These are phyloP conservation scores for Arthrobotrys conoides DNA, from an alignment of 2,329 filamentous ascomycete species.

Conservation along the genomic window DNA sequence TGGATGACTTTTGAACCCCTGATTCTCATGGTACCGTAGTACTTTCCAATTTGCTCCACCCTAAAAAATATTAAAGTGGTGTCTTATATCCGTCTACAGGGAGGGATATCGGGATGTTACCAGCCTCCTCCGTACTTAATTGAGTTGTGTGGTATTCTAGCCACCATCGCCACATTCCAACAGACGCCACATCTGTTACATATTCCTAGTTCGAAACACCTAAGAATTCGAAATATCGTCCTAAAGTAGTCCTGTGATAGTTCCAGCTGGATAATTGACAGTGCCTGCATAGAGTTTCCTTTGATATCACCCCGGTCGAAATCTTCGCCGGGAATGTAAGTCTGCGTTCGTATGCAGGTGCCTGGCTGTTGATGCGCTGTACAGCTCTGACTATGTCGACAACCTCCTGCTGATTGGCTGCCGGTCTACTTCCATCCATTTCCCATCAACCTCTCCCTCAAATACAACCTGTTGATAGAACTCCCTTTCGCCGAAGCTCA, in stretches of 20 bases:
- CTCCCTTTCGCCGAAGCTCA: slow-evolving; percentile 21
- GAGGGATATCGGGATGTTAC: no score
- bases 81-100: no score
- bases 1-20: background rate
- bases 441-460: slow-evolving; percentile 27
- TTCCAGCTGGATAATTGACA: background rate
- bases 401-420: slow-evolving; percentile 36
- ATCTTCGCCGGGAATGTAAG: slow-evolving; percentile 34
- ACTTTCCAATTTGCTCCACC: no score
- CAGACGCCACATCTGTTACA: background rate
- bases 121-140: background rate
- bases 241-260: background rate
- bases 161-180: background rate
- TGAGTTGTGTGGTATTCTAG: slow-evolving; percentile 9
- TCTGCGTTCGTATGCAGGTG: slow-evolving; percentile 38
- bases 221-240: background rate
- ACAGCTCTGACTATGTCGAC: slow-evolving; percentile 20
- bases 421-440: slow-evolving; percentile 1
- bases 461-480: background rate
- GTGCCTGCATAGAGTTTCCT: slow-evolving; percentile 36
- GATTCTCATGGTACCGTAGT: no score
- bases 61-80: no score
- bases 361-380: slow-evolving; percentile 52
- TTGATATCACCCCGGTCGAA: slow-evolving; percentile 22
- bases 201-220: background rate